Evolutionary conservation across 164 flowering plant genomes (phyloP).

Genomic region (Amborella trichopoda): DNA sequence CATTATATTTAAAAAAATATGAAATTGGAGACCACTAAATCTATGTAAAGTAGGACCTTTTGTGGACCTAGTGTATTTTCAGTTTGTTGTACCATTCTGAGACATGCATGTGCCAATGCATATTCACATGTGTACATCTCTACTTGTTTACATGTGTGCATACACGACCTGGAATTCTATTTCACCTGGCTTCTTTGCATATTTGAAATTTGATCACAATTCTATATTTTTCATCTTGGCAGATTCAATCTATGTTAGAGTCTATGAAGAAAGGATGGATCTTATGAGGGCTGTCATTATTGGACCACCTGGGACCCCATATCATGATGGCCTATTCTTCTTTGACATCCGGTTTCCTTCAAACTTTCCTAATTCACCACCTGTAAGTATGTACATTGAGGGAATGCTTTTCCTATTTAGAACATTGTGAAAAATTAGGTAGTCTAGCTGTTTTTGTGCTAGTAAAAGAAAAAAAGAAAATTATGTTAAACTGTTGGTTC

Average conservation of each 20-base stretch:
- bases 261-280: slow-evolving; percentile 72
- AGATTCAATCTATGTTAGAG: slow-evolving; percentile 70
- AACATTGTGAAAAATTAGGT: too few species aligned
- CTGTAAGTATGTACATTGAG: slow-evolving; percentile 33
- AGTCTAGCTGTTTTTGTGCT: too few species aligned
- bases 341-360: slow-evolving; percentile 61
- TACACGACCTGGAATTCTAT: background rate
- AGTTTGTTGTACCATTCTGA: too few species aligned
- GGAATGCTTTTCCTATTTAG: background rate
- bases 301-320: slow-evolving; percentile 88
- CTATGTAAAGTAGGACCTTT: too few species aligned
- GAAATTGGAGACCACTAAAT: too few species aligned
- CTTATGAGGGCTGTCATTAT: slow-evolving; percentile 78
- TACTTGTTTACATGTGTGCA: background rate
- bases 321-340: slow-evolving; percentile 84
- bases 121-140: background rate
- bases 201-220: background rate
- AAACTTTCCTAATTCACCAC: slow-evolving; percentile 54
- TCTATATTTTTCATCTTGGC: slow-evolving; percentile 4
- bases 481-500: too few species aligned
- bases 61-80: too few species aligned
- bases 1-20: too few species aligned
- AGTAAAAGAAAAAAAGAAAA: too few species aligned
- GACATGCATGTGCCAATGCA: too few species aligned
- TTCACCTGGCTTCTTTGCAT: background rate